Evolutionary conservation across 1,284 basidiomycete genomes (phyloP).

Genomic region (Erythrobasidium hasegawianum): DNA sequence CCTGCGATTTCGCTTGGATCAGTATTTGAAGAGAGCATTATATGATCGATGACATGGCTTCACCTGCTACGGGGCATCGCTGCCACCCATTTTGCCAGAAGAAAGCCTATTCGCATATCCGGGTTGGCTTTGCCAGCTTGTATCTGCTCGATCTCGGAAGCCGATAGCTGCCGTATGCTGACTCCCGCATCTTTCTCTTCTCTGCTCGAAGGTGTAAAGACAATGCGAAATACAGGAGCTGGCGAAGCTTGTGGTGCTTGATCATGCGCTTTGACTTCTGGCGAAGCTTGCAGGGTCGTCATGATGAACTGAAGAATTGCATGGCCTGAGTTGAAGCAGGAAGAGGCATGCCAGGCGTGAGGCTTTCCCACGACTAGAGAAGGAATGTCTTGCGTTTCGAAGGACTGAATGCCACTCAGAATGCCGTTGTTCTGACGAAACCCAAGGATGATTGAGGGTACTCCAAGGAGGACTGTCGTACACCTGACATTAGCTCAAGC

Average conservation of each 20-base stretch:
- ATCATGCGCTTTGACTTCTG: slow-evolving; percentile 10
- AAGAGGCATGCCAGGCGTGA: slow-evolving; percentile 69
- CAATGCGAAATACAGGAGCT: slow-evolving; percentile 63
- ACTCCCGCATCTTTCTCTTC: slow-evolving; percentile 47
- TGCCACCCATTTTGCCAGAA: slow-evolving; percentile 67
- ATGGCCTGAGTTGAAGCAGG: slow-evolving; percentile 71
- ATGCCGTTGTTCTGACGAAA: slow-evolving; percentile 75
- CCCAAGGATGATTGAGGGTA: slow-evolving; percentile 82
- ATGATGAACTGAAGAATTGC: slow-evolving; percentile 61
- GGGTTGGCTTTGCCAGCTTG: slow-evolving; percentile 62
- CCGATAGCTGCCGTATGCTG: slow-evolving; percentile 49
- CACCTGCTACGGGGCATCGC: slow-evolving; percentile 44
- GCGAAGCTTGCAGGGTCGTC: slow-evolving; percentile 44
- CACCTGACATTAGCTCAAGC: too few species aligned
- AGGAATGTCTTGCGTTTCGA: slow-evolving; percentile 49
- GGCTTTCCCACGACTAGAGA: slow-evolving; percentile 62
- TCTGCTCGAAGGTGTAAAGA: slow-evolving; percentile 60
- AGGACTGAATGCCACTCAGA: slow-evolving; percentile 44
- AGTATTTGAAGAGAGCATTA: too few species aligned
- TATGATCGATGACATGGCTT: too few species aligned
- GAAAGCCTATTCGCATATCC: slow-evolving; percentile 68
- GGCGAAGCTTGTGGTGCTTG: background rate
- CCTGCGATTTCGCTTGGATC: too few species aligned
- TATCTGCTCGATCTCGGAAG: slow-evolving; percentile 58
- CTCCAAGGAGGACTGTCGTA: slow-evolving; percentile 43